phyloP scores from a whole-genome alignment of 2,329 filamentous ascomycete genomes.

The Sclerotinia spermophila region DNA sequence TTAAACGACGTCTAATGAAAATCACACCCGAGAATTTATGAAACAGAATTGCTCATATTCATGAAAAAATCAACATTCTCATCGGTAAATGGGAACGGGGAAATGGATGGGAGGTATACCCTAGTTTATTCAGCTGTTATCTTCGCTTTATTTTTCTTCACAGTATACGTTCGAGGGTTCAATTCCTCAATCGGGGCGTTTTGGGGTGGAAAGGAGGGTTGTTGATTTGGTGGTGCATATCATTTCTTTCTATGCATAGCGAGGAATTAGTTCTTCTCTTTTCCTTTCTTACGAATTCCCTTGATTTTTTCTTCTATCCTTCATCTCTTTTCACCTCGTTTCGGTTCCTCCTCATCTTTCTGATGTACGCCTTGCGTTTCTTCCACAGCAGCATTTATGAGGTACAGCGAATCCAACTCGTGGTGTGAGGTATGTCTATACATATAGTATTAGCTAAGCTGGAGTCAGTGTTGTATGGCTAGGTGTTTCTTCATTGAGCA shows the following conservation, averaged over 20 bases:
- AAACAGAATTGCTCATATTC: neutral
- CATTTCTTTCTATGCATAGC: constrained; percentile 17
- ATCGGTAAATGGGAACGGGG: constrained; percentile 20
- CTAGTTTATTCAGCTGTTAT: constrained; percentile 4
- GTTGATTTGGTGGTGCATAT: constrained; percentile 1
- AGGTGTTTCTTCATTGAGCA: neutral
- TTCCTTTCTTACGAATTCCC: neutral
- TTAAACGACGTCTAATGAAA: constrained; percentile 16
- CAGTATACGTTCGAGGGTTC: neutral
- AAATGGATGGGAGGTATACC: constrained; percentile 10
- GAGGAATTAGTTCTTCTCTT: constrained; percentile 22
- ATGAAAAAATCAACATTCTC: neutral
- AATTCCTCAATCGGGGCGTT: constrained; percentile 5
- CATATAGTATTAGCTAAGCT: neutral
- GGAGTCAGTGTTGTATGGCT: neutral
- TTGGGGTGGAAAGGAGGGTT: neutral
- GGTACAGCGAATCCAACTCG: neutral
- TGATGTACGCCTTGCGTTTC: neutral
- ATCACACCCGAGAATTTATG: neutral
- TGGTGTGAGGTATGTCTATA: neutral
- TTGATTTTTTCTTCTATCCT: neutral
- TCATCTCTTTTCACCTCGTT: neutral
- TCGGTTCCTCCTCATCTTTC: neutral
- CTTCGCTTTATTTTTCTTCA: constrained; percentile 2
- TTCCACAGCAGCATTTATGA: neutral